Percentiles rank a stretch among this genome's conserved stretches.
Evolutionary conservation across 2,329 filamentous ascomycete genomes (phyloP).

Genomic region (Penicillium sp.): DNA sequence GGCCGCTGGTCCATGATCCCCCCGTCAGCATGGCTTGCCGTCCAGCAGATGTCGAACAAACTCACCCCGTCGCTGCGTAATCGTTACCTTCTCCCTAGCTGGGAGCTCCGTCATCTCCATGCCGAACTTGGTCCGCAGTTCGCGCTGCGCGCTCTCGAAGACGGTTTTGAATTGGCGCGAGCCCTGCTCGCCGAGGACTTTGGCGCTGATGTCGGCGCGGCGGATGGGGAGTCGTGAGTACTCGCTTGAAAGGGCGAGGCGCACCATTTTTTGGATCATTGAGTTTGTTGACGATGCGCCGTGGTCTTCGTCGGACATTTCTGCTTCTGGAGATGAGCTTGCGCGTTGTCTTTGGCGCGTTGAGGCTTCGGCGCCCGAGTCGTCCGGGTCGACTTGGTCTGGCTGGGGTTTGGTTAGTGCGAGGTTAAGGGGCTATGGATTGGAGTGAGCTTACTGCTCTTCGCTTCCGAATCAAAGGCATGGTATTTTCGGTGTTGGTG

Average conservation of each 20-base stretch:
- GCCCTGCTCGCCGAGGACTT: constrained; percentile 69
- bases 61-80: constrained; percentile 74
- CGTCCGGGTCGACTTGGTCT: not conserved
- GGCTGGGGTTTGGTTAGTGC: not conserved
- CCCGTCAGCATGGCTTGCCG: too few species aligned
- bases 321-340: constrained; percentile 5
- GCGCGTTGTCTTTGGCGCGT: constrained; percentile 11
- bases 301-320: constrained; percentile 14
- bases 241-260: constrained; percentile 60
- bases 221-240: constrained; percentile 59
- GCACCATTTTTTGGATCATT: constrained; percentile 61
- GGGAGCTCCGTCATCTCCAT: constrained; percentile 90
- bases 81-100: constrained; percentile 72
- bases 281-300: constrained; percentile 31
- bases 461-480: constrained; percentile 32
- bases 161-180: constrained; percentile 71
- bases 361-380: constrained; percentile 5
- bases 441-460: constrained; percentile 25
- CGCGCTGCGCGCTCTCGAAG: constrained; percentile 72
- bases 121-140: constrained; percentile 73
- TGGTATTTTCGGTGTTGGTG: constrained; percentile 10
- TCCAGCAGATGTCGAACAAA: constrained; percentile 3
- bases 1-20: constrained; percentile 41
- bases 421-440: not conserved
- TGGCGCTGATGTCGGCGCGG: constrained; percentile 57